These are phyloP conservation scores for Colletotrichum musae DNA, from an alignment of 2,329 filamentous ascomycete genomes.

Conservation along the genomic window DNA sequence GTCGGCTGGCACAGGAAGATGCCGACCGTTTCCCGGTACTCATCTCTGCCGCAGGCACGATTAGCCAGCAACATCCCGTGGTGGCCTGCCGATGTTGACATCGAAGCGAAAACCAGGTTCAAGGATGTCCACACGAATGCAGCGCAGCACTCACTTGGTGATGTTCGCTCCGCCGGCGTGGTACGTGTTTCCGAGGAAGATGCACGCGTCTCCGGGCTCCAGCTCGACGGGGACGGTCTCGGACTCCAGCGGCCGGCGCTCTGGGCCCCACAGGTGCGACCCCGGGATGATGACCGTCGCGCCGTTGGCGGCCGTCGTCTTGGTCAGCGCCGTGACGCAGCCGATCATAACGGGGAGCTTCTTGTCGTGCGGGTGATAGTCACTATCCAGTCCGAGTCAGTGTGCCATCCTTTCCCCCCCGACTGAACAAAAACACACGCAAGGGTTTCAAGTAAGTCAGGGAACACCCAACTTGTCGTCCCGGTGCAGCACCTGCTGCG, in stretches of 20 bases:
- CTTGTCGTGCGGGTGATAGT: conserved; percentile 49
- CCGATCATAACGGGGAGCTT: conserved; percentile 55
- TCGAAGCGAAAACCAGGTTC: too few species aligned
- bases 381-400: conserved; percentile 5
- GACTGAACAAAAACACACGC: too few species aligned
- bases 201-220: conserved; percentile 55
- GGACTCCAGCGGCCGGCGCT: conserved; percentile 52
- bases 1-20: conserved; percentile 53
- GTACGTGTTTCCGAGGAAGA: conserved; percentile 57
- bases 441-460: too few species aligned
- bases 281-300: conserved; percentile 58
- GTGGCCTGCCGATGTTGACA: too few species aligned
- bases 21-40: conserved; percentile 50
- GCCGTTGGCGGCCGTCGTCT: conserved; percentile 57
- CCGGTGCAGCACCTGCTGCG: conserved; percentile 55
- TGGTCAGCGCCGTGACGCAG: conserved; percentile 55
- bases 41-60: conserved; percentile 40
- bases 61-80: too few species aligned
- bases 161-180: conserved; percentile 57
- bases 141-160: conserved; percentile 46
- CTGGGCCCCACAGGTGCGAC: conserved; percentile 57
- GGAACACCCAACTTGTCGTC: conserved; percentile 47
- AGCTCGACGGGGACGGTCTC: conserved; percentile 57
- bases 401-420: too few species aligned
- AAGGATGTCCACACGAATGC: too few species aligned